These are phyloP conservation scores for Phytopythium ostracodes DNA, from an alignment of 352 stramenopile species.

Conservation along the genomic window DNA sequence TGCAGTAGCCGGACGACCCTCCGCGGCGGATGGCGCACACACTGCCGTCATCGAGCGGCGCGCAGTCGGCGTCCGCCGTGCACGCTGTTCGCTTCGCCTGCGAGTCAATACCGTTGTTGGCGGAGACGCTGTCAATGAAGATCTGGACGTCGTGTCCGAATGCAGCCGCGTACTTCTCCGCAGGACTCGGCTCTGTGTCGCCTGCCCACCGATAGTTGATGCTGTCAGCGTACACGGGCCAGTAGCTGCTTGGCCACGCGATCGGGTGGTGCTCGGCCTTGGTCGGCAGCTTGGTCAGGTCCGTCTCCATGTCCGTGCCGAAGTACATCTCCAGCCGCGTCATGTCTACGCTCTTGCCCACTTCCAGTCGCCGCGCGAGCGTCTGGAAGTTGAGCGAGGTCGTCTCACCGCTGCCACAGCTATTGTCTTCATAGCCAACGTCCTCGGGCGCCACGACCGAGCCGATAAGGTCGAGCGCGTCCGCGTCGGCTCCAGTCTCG, in stretches of 20 bases:
- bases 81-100: conserved; percentile 24
- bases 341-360: conserved; percentile 38
- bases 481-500: conserved; percentile 8
- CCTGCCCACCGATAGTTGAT: conserved; percentile 54
- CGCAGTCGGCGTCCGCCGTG: conserved; percentile 26
- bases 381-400: not conserved
- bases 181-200: conserved; percentile 27
- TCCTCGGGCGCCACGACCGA: conserved; percentile 11
- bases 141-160: conserved; percentile 37
- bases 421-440: conserved; percentile 10
- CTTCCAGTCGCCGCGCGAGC: conserved; percentile 24
- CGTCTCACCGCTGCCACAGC: not conserved
- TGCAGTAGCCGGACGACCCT: conserved; percentile 30
- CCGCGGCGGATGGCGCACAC: conserved; percentile 37
- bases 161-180: conserved; percentile 46
- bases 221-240: conserved; percentile 54
- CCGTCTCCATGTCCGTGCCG: conserved; percentile 34
- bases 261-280: conserved; percentile 37
- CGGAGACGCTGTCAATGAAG: conserved; percentile 47
- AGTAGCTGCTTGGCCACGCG: conserved; percentile 70
- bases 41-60: conserved; percentile 28
- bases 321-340: conserved; percentile 49
- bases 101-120: conserved; percentile 42
- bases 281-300: conserved; percentile 47
- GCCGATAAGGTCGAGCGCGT: not conserved